Evolutionary conservation across 352 stramenopile genomes (phyloP).

Genomic region (Phytopythium vexans): DNA sequence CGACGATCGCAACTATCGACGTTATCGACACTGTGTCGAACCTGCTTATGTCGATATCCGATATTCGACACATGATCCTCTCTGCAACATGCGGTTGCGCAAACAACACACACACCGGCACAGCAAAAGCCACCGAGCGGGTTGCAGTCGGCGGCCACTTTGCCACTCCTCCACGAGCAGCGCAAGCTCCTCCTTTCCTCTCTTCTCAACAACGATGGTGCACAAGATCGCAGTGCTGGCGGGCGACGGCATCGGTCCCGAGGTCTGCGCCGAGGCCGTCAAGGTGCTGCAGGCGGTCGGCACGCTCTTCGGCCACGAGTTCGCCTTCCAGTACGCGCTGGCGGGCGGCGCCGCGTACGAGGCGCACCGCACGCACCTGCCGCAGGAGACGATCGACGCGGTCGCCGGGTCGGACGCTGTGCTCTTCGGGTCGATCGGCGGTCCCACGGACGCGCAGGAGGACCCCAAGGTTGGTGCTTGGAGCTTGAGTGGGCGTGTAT

Average conservation of each 20-base stretch:
- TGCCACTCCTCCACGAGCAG: background rate
- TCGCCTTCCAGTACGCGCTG: constrained; percentile 93
- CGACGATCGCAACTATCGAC: background rate
- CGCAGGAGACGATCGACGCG: constrained; percentile 92
- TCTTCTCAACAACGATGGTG: constrained; percentile 9
- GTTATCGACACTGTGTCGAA: too few relatives aligned
- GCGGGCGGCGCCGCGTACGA: constrained; percentile 97
- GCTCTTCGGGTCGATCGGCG: constrained; percentile 96
- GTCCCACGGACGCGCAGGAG: constrained; percentile 90
- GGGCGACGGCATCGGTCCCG: constrained; percentile 98
- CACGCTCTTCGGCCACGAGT: constrained; percentile 84
- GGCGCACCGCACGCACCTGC: constrained; percentile 88
- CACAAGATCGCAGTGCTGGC: constrained; percentile 94
- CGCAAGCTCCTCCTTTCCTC: background rate
- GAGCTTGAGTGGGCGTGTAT: background rate
- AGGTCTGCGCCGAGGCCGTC: constrained; percentile 96
- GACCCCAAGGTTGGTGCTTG: constrained; percentile 56
- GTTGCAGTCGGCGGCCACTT: background rate
- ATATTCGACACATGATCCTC: background rate
- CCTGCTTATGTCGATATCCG: too few relatives aligned
- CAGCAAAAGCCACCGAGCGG: too few relatives aligned
- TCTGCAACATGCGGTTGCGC: background rate
- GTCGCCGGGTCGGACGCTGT: constrained; percentile 90
- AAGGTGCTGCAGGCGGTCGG: constrained; percentile 85
- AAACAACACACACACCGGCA: background rate